Evolutionary conservation across 371 early-diverging fungal genomes (phyloP).

Genomic region (Actinomortierella wolfii): DNA sequence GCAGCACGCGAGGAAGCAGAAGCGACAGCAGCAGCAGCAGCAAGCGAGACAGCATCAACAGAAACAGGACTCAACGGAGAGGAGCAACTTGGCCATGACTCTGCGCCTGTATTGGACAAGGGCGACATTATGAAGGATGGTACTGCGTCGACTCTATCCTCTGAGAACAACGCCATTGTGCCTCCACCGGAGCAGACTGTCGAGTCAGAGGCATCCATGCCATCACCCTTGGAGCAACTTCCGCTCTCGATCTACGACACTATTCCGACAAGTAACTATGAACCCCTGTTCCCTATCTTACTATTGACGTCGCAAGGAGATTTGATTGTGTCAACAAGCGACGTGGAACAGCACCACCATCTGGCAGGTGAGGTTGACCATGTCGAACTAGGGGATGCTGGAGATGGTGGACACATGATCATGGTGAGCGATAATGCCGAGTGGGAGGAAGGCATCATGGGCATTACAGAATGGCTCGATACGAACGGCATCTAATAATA

Average conservation of each 20-base stretch:
- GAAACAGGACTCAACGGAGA: neutral
- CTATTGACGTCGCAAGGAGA: constrained; percentile 38
- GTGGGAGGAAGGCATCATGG: constrained; percentile 43
- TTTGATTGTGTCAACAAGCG: constrained; percentile 34
- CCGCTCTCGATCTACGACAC: constrained; percentile 38
- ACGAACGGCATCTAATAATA: constrained; percentile 43
- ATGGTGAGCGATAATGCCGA: constrained; percentile 39
- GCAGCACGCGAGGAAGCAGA: neutral
- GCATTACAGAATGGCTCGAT: constrained; percentile 43
- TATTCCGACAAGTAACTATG: constrained; percentile 32
- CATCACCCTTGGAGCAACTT: constrained; percentile 30
- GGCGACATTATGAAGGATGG: neutral
- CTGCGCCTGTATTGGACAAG: constrained; percentile 13
- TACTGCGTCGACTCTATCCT: neutral
- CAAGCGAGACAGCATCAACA: neutral
- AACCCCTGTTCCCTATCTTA: constrained; percentile 41
- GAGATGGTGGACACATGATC: constrained; percentile 41
- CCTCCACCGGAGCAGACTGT: constrained; percentile 20
- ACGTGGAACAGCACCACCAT: constrained; percentile 30
- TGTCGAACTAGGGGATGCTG: constrained; percentile 32
- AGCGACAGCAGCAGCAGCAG: neutral
- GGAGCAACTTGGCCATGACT: constrained; percentile 19
- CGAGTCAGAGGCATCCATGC: constrained; percentile 36
- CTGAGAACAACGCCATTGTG: neutral
- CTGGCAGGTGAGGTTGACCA: constrained; percentile 39